These are phyloP conservation scores for Tylopilus sp. DNA, from an alignment of 768 basidiomycete genomes.

Conservation along the genomic window DNA sequence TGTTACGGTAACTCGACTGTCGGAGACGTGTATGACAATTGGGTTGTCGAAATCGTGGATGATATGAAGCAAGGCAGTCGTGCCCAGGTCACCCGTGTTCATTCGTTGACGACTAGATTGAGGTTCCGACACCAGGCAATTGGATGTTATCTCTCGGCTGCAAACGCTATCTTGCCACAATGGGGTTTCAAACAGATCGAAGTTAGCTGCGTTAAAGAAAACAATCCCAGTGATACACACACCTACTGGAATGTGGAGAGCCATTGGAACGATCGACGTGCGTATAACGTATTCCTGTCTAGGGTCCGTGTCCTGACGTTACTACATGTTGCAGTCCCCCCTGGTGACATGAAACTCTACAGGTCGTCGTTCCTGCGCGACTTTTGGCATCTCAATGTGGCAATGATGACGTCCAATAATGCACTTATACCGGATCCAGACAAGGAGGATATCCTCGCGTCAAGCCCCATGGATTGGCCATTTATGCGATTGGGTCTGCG, in stretches of 20 bases:
- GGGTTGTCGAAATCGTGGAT: constrained; percentile 92
- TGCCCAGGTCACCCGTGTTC: constrained; percentile 62
- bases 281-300: constrained; percentile 32
- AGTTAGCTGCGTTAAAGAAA: constrained; percentile 89
- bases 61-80: constrained; percentile 68
- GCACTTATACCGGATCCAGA: constrained; percentile 96
- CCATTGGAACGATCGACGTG: constrained; percentile 94
- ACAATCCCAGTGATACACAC: constrained; percentile 73
- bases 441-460: constrained; percentile 97
- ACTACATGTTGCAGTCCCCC: constrained; percentile 62
- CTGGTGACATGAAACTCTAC: constrained; percentile 80
- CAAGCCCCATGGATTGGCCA: constrained; percentile 92
- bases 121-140: constrained; percentile 74
- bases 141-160: constrained; percentile 88
- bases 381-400: constrained; percentile 98
- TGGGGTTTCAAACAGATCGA: constrained; percentile 99
- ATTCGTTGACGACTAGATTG: constrained; percentile 87
- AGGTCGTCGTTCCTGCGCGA: constrained; percentile 91
- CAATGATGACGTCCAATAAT: constrained; percentile 99
- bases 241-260: constrained; percentile 99
- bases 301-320: constrained; percentile 1
- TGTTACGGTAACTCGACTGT: constrained; percentile 89
- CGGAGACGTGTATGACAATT: constrained; percentile 87
- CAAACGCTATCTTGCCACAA: constrained; percentile 85
- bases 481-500: constrained; percentile 84